Base-by-base conservation (phyloP, 345 rosid species). In the Crucihimalaya himalaica region DNA sequence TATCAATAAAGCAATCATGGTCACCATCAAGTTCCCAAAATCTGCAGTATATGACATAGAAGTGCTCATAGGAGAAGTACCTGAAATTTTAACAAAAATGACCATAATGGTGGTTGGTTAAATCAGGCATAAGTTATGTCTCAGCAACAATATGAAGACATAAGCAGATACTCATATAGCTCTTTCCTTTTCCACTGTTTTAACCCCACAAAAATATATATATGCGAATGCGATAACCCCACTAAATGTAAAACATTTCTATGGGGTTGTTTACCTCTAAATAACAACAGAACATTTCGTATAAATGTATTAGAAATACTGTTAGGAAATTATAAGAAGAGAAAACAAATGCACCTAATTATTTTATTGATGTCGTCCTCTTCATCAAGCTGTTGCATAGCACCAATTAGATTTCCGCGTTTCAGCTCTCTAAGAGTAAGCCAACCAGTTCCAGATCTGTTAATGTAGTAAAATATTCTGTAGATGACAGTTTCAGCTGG, bases 401-500 rank as follows among this genome's bases (percentile, higher is more conserved):
- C 89, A 82, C 81, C 81, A 71, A 87, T 74, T 64, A 91, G 79
- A 66, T 89, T 80, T 77, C 97, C 95, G 56, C 85, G 89, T 80
- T 85, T 91, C 68, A 91, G 78, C 79, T 91, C 96, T 85, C 87
- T 83, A 61, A 89, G 84, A 23, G 89, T 85, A 66, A 91, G 87
- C 65, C 75, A 83, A 23, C 96, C 97, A 80, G 82, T 82, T 70
- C 86, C 91, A 4, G 89, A 85, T 85, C 91, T 85, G 78, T 86
- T 89, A 40, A 81, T 75, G 80, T 84, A 72, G 83, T 85, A 89
- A 78, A 91, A 91, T 71, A 91, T 89, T 82, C 91, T 84, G 87
- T 85, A 87, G 81, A 87, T 81, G 60, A 91, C 97, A 70, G 97
- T 91, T 85, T 91, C 91, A 80, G 88, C 97, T 91, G 91, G 58